These are phyloP conservation scores for Candida dajiaensis DNA, from an alignment of 805 yeast genomes.

Conservation along the genomic window DNA sequence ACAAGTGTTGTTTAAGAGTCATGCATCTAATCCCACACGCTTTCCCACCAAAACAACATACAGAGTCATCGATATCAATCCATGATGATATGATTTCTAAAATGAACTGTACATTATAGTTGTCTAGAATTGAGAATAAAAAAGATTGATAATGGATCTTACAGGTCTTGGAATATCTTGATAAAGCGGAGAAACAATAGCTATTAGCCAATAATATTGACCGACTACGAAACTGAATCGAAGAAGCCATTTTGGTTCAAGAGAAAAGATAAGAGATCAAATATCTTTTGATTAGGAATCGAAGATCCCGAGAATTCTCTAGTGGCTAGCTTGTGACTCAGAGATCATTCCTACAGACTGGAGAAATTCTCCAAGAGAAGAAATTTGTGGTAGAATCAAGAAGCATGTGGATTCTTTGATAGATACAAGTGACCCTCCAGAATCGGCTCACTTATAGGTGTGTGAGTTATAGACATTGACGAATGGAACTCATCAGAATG, in stretches of 20 bases:
- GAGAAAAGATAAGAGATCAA: constrained; percentile 20
- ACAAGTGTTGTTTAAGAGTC: no score
- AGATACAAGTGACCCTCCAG: constrained; percentile 24
- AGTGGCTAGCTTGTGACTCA: constrained; percentile 26
- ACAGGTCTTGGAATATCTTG: no score
- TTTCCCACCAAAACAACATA: no score
- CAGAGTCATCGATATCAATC: no score
- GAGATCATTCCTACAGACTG: constrained; percentile 21
- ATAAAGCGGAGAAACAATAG: no score
- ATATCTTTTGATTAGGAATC: constrained; percentile 23
- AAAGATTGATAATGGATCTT: no score
- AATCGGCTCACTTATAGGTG: constrained; percentile 20
- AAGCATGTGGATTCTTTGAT: constrained; percentile 23
- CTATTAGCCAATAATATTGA: no score
- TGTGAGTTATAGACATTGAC: constrained; percentile 2
- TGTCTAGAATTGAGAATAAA: no score
- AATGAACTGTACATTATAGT: no score
- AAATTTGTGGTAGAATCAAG: constrained; percentile 20
- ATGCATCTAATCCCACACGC: no score
- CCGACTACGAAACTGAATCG: constrained; percentile 21
- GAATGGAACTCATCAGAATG: background rate
- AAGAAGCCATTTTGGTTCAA: constrained; percentile 24
- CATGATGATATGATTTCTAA: no score
- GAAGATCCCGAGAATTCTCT: constrained; percentile 20
- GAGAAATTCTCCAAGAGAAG: constrained; percentile 17